A percentile compares a stretch with the other conserved stretches of the same genome.
Evolutionary conservation across 805 yeast species (phyloP).

Genomic region (Millerozyma acaciae): DNA sequence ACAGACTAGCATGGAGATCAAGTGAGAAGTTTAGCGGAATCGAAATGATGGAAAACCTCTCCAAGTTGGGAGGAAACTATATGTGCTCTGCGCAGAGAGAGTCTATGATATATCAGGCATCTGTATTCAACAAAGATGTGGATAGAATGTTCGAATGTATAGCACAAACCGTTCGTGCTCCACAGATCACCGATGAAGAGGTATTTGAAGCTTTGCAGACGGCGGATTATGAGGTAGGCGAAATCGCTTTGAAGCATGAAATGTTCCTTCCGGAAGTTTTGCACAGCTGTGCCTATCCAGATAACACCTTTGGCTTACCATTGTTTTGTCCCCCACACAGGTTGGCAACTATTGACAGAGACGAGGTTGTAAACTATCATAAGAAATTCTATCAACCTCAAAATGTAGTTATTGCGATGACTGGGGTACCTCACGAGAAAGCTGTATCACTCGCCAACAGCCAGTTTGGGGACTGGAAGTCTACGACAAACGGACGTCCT

Average conservation of each 20-base stretch:
- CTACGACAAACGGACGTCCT: constrained; percentile 12
- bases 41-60: constrained; percentile 71
- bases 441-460: constrained; percentile 63
- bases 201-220: constrained; percentile 67
- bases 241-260: constrained; percentile 80
- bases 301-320: constrained; percentile 80
- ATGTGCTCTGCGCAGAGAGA: constrained; percentile 93
- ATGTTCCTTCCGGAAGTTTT: constrained; percentile 84
- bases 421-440: constrained; percentile 70
- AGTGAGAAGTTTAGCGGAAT: constrained; percentile 55
- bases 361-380: constrained; percentile 58
- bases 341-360: constrained; percentile 50
- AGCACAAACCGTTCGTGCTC: constrained; percentile 73
- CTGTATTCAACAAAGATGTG: constrained; percentile 84
- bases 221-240: constrained; percentile 77
- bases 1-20: constrained; percentile 80
- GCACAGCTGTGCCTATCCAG: constrained; percentile 74
- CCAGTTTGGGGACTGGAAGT: constrained; percentile 60
- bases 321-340: constrained; percentile 74
- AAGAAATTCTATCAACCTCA: constrained; percentile 70
- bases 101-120: constrained; percentile 88
- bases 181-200: constrained; percentile 65
- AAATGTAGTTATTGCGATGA: constrained; percentile 78
- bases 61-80: constrained; percentile 86
- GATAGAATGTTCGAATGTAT: constrained; percentile 73